These are phyloP conservation scores for Vavraia culicis DNA, from an alignment of 371 early-diverging fungal genomes.

Conservation along the genomic window DNA sequence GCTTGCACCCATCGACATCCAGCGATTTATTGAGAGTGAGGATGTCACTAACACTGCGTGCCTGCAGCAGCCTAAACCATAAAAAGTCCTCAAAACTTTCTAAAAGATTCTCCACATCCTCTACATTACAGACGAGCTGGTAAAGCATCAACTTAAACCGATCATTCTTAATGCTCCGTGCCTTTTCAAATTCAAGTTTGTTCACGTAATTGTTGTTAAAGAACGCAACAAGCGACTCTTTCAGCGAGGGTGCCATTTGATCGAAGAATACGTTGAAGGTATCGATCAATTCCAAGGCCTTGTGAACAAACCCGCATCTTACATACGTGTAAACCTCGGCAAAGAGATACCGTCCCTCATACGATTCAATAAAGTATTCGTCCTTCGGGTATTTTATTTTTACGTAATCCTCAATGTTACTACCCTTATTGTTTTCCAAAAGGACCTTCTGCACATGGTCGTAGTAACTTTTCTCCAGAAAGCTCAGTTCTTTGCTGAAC, in stretches of 20 bases:
- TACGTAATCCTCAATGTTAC: constrained; percentile 18
- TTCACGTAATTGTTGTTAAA: no score
- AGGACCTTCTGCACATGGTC: no score
- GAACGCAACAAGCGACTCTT: no score
- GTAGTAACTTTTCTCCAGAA: no score
- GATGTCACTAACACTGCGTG: constrained; percentile 5
- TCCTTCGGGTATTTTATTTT: constrained; percentile 25
- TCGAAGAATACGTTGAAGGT: no score
- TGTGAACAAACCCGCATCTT: constrained; percentile 19
- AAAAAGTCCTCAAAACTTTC: constrained; percentile 32
- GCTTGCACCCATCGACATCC: constrained; percentile 8
- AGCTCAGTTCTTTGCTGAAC: no score
- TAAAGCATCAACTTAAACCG: no score
- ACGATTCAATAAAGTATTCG: constrained; percentile 29
- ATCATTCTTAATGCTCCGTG: no score
- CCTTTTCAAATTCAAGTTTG: no score
- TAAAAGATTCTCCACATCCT: constrained; percentile 9
- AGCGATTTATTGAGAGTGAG: constrained; percentile 12
- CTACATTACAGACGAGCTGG: not conserved
- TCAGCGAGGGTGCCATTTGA: no score
- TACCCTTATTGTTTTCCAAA: no score
- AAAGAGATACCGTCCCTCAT: constrained; percentile 35
- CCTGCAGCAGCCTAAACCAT: constrained; percentile 16
- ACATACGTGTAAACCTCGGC: constrained; percentile 32
- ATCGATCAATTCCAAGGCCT: no score